Base-by-base conservation (phyloP, 768 basidiomycete species). In the Lactifluus echinatus region DNA sequence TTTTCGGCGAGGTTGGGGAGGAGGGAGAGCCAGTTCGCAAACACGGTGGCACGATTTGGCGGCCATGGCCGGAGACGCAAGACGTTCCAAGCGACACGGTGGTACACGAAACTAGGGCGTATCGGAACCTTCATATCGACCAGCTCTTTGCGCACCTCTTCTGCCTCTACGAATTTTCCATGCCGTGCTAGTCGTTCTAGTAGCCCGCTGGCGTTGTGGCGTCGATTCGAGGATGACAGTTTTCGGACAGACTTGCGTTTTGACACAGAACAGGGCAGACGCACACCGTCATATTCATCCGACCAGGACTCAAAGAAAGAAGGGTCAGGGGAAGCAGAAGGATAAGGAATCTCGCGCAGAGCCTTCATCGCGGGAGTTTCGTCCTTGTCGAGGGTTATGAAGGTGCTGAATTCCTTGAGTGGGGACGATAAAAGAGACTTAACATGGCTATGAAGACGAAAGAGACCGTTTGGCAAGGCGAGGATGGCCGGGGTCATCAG, bases 21-120 rank as follows among this genome's bases (percentile, higher is more conserved):
- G 40, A 79, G 69, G 4, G 71, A 67, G 50, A 79, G 64, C 80
- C 81, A 82, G 14, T 69, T 64, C 2, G 65, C 57, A 44, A 74
- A 73, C n/a, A 53, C 51, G 34, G 53, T 56, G 11, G 63, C 45
- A 14, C 59, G 68, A 24, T 67, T 55, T 36, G 64, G 62, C 21
- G 55, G 54, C 43, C 55, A 49, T 19, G 33, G 55, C 29, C 39
- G 56, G 50, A 12, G 61, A 61, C 17, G 53, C 43, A 79, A 66
- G 15, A 68, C 65, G 53, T 71, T 53, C 1, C 69, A 42, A 2
- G 77, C 78, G 11, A 72, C 74, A 14, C 49, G 60, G 55, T 69
- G 70, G 65, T 76, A 81, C 34, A 70, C 54, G 33, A 37, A 36
- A 56, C 74, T 62, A 7, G 60, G 69, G 3, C 68, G 67, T 48